Percentiles rank a stretch among this genome's conserved stretches.
These are phyloP conservation scores for Tylopilus vinaceipallidus DNA, from an alignment of 768 basidiomycete genomes.

Conservation along the genomic window DNA sequence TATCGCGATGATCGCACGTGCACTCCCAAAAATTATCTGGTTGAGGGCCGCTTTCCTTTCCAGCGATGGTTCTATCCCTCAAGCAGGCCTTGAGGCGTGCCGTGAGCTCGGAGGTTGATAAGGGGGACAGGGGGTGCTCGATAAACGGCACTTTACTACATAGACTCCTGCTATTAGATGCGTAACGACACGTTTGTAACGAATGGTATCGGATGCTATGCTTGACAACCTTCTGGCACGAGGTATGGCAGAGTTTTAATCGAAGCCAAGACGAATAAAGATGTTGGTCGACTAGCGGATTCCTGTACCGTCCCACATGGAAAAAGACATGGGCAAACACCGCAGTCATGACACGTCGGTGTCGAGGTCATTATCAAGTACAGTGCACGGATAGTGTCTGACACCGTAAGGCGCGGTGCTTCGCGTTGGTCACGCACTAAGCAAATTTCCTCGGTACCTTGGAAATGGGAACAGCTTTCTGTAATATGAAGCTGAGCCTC, in stretches of 20 bases:
- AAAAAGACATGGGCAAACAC: too few relatives aligned
- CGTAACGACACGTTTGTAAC: neutral
- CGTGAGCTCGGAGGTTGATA: neutral
- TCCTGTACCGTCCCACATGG: neutral
- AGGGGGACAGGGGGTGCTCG: neutral
- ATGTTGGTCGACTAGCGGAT: neutral
- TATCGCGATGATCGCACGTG: conserved; percentile 27
- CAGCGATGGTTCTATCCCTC: conserved; percentile 4
- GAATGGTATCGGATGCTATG: neutral
- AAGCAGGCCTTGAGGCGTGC: conserved; percentile 13
- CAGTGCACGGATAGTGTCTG: neutral
- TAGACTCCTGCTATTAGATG: neutral
- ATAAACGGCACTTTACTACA: conserved; percentile 6
- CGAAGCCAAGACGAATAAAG: neutral
- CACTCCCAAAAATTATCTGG: conserved; percentile 4
- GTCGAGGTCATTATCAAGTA: conserved; percentile 2
- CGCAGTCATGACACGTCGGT: neutral
- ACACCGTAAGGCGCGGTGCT: conserved; percentile 4
- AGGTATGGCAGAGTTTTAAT: neutral
- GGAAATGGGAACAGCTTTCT: neutral
- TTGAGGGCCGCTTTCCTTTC: conserved; percentile 15
- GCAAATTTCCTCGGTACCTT: conserved; percentile 7
- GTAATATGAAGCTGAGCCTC: neutral
- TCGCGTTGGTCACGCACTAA: conserved; percentile 1
- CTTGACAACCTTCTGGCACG: too few relatives aligned